These are phyloP conservation scores for Backusella tuberculispora DNA, from an alignment of 192 early-diverging fungal genomes.

Conservation along the genomic window DNA sequence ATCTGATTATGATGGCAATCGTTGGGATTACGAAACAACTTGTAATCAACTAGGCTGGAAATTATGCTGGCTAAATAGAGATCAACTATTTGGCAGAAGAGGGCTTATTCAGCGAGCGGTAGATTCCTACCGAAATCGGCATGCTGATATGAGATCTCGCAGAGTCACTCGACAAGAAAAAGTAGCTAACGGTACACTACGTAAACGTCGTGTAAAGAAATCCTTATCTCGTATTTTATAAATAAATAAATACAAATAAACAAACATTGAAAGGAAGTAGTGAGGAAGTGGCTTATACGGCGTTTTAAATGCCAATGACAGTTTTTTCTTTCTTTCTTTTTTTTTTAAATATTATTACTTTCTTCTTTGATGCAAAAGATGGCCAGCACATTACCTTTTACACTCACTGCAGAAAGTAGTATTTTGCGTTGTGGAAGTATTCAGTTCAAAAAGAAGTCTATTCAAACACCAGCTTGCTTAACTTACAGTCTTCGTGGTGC, in stretches of 20 bases:
- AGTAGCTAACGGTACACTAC: slow-evolving; percentile 55
- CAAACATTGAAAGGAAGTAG: neutral
- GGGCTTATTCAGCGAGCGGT: slow-evolving; percentile 81
- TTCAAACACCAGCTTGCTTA: slow-evolving; percentile 57
- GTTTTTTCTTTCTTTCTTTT: neutral
- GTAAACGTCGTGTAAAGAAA: slow-evolving; percentile 41
- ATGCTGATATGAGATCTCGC: slow-evolving; percentile 63
- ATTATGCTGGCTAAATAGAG: slow-evolving; percentile 68
- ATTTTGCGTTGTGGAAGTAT: slow-evolving; percentile 35
- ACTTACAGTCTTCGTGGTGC: slow-evolving; percentile 54
- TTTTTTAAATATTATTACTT: neutral
- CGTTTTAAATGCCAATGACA: neutral
- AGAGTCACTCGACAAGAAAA: slow-evolving; percentile 76
- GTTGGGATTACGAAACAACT: slow-evolving; percentile 78
- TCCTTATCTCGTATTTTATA: slow-evolving; percentile 14
- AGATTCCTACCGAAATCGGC: slow-evolving; percentile 68
- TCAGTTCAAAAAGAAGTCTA: slow-evolving; percentile 29
- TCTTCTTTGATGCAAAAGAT: slow-evolving; percentile 28
- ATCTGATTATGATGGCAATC: slow-evolving; percentile 64
- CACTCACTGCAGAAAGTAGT: slow-evolving; percentile 12
- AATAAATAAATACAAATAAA: neutral
- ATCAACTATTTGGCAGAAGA: slow-evolving; percentile 59
- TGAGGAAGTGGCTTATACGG: neutral
- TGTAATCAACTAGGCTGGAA: slow-evolving; percentile 78
- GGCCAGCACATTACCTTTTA: slow-evolving; percentile 22